Percentiles rank a stretch among this genome's conserved stretches.
Evolutionary conservation across 257 asterid species (phyloP).

Genomic region (Gardenia jasminoides): DNA sequence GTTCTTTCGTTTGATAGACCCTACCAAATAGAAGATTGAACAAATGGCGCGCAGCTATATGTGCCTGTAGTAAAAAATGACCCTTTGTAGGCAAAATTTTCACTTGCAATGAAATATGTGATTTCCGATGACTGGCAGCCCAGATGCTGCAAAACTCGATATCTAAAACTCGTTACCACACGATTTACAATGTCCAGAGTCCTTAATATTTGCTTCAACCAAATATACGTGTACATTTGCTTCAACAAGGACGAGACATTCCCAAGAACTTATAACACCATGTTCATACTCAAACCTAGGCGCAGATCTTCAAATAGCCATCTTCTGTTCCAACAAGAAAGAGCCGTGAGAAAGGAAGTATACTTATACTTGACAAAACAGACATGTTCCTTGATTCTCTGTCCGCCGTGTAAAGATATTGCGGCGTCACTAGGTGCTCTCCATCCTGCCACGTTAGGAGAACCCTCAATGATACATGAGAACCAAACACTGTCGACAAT

Average conservation of each 20-base stretch:
- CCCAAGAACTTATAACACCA: background rate
- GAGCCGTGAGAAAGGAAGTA: conserved; percentile 80
- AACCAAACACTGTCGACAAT: background rate
- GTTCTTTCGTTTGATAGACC: no score
- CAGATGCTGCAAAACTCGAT: background rate
- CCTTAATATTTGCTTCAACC: background rate
- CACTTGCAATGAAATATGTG: no score
- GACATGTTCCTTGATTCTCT: conserved; percentile 80
- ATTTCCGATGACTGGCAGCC: background rate
- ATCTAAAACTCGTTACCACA: background rate
- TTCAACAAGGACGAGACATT: background rate
- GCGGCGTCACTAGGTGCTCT: no score
- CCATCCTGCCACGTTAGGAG: conserved; percentile 29
- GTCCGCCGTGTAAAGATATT: conserved; percentile 73
- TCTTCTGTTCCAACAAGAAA: conserved; percentile 95
- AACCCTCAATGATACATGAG: background rate
- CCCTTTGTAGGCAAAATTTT: no score
- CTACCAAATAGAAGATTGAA: no score
- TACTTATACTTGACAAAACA: conserved; percentile 61
- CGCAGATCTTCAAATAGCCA: conserved; percentile 75
- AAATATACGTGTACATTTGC: no score
- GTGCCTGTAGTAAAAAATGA: no score
- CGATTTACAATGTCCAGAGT: background rate
- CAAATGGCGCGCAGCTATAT: no score
- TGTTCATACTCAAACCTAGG: conserved; percentile 29